These are phyloP conservation scores for Lentinula sp. DNA, from an alignment of 768 basidiomycete genomes.

Conservation along the genomic window DNA sequence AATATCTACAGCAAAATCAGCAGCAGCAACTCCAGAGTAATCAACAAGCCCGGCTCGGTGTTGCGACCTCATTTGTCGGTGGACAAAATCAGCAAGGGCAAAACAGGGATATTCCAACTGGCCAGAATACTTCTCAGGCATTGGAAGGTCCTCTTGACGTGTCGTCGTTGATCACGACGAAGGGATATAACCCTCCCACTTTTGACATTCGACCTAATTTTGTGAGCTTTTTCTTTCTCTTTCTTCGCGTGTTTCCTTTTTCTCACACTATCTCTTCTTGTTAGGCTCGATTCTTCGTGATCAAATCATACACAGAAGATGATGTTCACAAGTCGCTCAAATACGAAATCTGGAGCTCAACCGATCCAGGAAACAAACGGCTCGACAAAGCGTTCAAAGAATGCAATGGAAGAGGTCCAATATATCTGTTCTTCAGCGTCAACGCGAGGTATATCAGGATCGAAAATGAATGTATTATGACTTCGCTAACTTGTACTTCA, in stretches of 20 bases:
- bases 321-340: conserved; percentile 98
- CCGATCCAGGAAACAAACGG: conserved; percentile 94
- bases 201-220: conserved; percentile 80
- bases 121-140: conserved; percentile 30
- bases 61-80: conserved; percentile 25
- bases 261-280: conserved; percentile 3
- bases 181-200: conserved; percentile 85
- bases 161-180: conserved; percentile 74
- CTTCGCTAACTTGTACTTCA: conserved; percentile 18
- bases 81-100: conserved; percentile 16
- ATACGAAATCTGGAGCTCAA: conserved; percentile 97
- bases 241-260: conserved; percentile 5
- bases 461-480: not conserved
- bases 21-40: conserved; percentile 39
- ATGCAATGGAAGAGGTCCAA: conserved; percentile 84
- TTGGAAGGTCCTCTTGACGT: conserved; percentile 74
- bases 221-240: conserved; percentile 35
- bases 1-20: conserved; percentile 61
- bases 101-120: conserved; percentile 12
- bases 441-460: conserved; percentile 66
- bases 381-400: conserved; percentile 98
- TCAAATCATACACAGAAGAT: conserved; percentile 98
- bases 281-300: conserved; percentile 91
- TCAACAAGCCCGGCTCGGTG: conserved; percentile 31
- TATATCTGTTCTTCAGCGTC: conserved; percentile 98